Percentiles rank a stretch among this genome's conserved stretches.
These are phyloP conservation scores for Cetraspora pellucida DNA, from an alignment of 192 early-diverging fungal genomes.

Conservation along the genomic window DNA sequence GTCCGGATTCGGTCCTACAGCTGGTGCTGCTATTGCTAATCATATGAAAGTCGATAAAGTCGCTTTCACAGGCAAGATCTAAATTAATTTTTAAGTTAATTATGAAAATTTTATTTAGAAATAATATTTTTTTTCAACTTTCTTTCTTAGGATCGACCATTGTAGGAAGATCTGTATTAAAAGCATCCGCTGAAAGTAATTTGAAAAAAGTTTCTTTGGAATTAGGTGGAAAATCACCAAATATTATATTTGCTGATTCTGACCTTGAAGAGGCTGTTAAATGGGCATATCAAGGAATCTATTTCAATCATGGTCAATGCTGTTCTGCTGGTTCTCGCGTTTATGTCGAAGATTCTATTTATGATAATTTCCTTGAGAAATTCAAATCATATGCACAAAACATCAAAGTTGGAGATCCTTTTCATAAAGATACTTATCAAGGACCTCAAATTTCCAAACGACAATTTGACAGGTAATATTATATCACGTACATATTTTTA, in stretches of 20 bases:
- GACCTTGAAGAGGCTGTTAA: slow-evolving; percentile 74
- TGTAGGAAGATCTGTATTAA: slow-evolving; percentile 66
- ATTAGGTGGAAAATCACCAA: slow-evolving; percentile 89
- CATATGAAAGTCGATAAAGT: slow-evolving; percentile 70
- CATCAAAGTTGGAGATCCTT: slow-evolving; percentile 72
- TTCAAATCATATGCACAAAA: slow-evolving; percentile 54
- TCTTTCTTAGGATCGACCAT: slow-evolving; percentile 57
- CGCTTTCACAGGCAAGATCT: slow-evolving; percentile 71
- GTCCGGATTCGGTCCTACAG: slow-evolving; percentile 71
- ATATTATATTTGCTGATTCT: slow-evolving; percentile 76
- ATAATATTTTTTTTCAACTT: slow-evolving; percentile 8
- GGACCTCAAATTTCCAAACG: slow-evolving; percentile 72
- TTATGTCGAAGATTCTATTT: slow-evolving; percentile 73
- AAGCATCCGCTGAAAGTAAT: slow-evolving; percentile 58
- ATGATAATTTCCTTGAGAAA: slow-evolving; percentile 67
- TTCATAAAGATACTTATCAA: slow-evolving; percentile 59
- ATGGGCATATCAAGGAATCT: slow-evolving; percentile 68
- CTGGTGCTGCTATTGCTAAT: slow-evolving; percentile 70
- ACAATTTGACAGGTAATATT: slow-evolving; percentile 55
- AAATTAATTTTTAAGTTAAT: not conserved
- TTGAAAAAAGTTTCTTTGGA: slow-evolving; percentile 84
- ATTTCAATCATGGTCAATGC: slow-evolving; percentile 83
- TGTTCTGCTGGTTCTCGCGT: slow-evolving; percentile 80
- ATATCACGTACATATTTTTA: not conserved
- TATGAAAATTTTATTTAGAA: no score